These are phyloP conservation scores for Saccharomycopsis guyanensis DNA, from an alignment of 805 yeast genomes.

Conservation along the genomic window DNA sequence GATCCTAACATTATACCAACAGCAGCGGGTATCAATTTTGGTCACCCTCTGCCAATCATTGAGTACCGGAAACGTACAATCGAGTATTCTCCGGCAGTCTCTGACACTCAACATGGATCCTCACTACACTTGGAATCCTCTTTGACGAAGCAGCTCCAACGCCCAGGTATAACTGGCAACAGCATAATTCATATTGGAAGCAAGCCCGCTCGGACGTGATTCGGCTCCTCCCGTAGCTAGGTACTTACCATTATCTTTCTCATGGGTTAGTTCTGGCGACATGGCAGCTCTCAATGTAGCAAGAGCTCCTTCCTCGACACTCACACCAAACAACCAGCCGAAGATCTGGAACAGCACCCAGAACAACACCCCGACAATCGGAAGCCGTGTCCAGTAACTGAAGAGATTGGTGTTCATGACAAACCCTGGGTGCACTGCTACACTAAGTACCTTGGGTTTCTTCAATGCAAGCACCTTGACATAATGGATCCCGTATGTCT, in stretches of 20 bases:
- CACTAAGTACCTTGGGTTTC: slow-evolving; percentile 56
- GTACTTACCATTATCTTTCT: slow-evolving; percentile 65
- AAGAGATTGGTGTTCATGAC: slow-evolving; percentile 77
- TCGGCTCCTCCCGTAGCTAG: slow-evolving; percentile 54
- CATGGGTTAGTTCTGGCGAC: slow-evolving; percentile 39
- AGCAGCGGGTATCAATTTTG: too few relatives aligned
- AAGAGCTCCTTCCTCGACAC: slow-evolving; percentile 62
- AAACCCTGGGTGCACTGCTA: slow-evolving; percentile 77
- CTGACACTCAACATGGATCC: too few relatives aligned
- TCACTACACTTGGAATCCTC: slow-evolving; percentile 34
- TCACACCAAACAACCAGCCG: slow-evolving; percentile 62
- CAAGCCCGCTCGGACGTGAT: slow-evolving; percentile 49
- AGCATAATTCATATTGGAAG: slow-evolving; percentile 50
- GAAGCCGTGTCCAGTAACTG: slow-evolving; percentile 69
- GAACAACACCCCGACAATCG: slow-evolving; percentile 67
- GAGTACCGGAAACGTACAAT: too few relatives aligned
- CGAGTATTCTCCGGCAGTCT: too few relatives aligned
- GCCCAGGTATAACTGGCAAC: slow-evolving; percentile 80
- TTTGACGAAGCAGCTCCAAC: slow-evolving; percentile 45
- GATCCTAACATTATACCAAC: too few relatives aligned
- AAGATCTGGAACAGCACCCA: slow-evolving; percentile 66
- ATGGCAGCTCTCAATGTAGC: slow-evolving; percentile 59
- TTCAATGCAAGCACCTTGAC: slow-evolving; percentile 55
- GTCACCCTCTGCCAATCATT: too few relatives aligned
- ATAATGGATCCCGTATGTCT: slow-evolving; percentile 70